Evolutionary conservation across 129 eudicot genomes (phyloP), one percentile per base, ranked within the genome.

Genomic region (Heracleum sosnowskyi): DNA sequence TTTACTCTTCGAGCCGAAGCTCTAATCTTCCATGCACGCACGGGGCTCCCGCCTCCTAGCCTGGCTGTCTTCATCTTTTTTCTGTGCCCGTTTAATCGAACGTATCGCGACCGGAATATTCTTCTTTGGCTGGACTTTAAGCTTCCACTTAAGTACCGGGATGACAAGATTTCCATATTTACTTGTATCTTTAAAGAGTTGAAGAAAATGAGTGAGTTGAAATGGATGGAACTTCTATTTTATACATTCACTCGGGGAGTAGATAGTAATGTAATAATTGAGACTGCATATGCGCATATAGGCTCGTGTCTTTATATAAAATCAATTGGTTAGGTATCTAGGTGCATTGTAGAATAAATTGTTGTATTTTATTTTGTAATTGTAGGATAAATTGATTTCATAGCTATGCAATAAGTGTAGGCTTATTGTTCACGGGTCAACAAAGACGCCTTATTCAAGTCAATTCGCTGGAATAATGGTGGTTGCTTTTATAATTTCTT

Each of bases 21-120:
- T 81, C 87, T 88, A 70, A 89, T 72, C 78, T 85, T 86, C 97
- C 93, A 87, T 37, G 79, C 75, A 62, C 87, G 82, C 20, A 33
- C 63, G 10, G 81, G 47, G 35, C 64, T 77, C 0, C 83, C 81
- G 0, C 83, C 82, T 45, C 91, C 90, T 6, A 90, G 76, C 62
- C 46, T 79, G 3, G 80, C 82, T 5, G 74, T 69, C 79, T 85
- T 86, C 47, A 70, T 34, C 34, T 49, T 77, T 55, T 75, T 87
- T 42, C 79, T 74, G 79, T 73, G 26, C 35, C 81, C 24, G 29
- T 31, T 64, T 33, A 83, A 41, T 28, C 85, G 80, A 11, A 1
- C 42, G 47, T 70, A 70, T 70, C 75, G 29, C 16, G 29, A 12
- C 44, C 18, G 44, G 68, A 60, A 60, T 70, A 40, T 2, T 70